Evolutionary conservation across 2,329 filamentous ascomycete species (phyloP).

Genomic region (Pseudogymnoascus sp.): DNA sequence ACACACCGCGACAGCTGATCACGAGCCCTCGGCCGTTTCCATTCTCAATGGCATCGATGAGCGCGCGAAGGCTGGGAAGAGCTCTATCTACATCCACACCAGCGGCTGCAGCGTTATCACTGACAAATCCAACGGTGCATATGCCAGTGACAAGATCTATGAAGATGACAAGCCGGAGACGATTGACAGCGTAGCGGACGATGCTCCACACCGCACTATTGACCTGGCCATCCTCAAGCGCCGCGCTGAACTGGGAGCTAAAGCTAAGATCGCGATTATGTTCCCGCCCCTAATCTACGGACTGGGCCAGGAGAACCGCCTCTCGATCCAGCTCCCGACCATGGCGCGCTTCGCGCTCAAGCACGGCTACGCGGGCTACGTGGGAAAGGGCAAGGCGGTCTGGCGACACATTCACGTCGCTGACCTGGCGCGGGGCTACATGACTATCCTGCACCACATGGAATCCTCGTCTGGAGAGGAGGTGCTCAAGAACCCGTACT

Average conservation of each 20-base stretch:
- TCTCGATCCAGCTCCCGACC: slow-evolving; percentile 40
- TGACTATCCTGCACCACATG: slow-evolving; percentile 36
- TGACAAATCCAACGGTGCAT: slow-evolving; percentile 30
- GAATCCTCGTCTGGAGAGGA: slow-evolving; percentile 28
- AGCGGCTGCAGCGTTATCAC: slow-evolving; percentile 34
- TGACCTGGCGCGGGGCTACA: slow-evolving; percentile 38
- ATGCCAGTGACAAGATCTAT: slow-evolving; percentile 33
- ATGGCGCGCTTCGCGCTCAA: slow-evolving; percentile 36
- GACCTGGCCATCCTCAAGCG: slow-evolving; percentile 36
- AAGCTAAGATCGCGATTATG: slow-evolving; percentile 39
- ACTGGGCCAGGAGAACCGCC: slow-evolving; percentile 31
- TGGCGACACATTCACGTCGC: slow-evolving; percentile 38
- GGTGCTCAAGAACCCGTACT: slow-evolving; percentile 37
- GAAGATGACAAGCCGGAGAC: slow-evolving; percentile 32
- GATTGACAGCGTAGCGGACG: slow-evolving; percentile 34
- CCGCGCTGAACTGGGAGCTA: slow-evolving; percentile 28
- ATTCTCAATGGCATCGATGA: slow-evolving; percentile 35
- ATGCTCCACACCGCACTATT: slow-evolving; percentile 36
- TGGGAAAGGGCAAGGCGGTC: slow-evolving; percentile 35
- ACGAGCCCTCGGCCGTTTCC: slow-evolving; percentile 36
- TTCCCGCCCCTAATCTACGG: slow-evolving; percentile 40
- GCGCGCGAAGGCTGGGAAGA: slow-evolving; percentile 29
- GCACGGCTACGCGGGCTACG: slow-evolving; percentile 28
- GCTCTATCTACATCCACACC: slow-evolving; percentile 41
- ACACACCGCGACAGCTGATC: slow-evolving; percentile 41